Conservation (phyloP, 139 green algal genomes). For the Trebouxia sp. region DNA sequence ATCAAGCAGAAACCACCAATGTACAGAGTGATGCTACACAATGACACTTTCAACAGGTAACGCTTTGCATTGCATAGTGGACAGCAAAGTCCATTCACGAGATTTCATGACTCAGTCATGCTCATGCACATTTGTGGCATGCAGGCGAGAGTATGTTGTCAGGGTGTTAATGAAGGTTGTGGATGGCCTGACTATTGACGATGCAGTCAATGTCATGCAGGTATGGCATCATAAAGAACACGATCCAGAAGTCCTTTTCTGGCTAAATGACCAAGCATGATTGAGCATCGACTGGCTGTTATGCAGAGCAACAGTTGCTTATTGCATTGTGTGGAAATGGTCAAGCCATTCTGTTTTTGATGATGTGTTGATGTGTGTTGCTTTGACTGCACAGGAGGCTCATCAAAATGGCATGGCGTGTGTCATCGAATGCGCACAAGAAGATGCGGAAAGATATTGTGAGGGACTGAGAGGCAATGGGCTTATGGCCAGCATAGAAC, state of each 20-base stretch:
- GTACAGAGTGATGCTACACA: constrained; percentile 90
- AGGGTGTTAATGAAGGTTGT: constrained; percentile 89
- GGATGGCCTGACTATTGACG: constrained; percentile 78
- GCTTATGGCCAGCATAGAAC: constrained; percentile 86
- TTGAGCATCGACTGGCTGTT: too few relatives aligned
- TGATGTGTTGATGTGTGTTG: too few relatives aligned
- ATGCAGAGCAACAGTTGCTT: too few relatives aligned
- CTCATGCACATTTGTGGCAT: neutral
- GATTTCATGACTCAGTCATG: neutral
- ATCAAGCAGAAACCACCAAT: constrained; percentile 69
- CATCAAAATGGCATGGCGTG: constrained; percentile 83
- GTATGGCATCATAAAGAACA: constrained; percentile 6
- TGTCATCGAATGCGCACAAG: constrained; percentile 81
- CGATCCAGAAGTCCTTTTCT: neutral
- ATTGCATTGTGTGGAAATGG: too few relatives aligned
- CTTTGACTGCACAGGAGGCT: constrained; percentile 84
- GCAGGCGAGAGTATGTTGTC: constrained; percentile 88
- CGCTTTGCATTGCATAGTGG: neutral
- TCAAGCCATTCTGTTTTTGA: too few relatives aligned
- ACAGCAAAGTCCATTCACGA: neutral
- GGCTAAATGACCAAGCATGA: neutral
- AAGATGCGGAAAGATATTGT: constrained; percentile 87
- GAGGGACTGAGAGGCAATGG: constrained; percentile 82
- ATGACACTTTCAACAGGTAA: constrained; percentile 86
- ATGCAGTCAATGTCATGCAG: constrained; percentile 89